Percentiles rank a stretch among this genome's conserved stretches.
These are phyloP conservation scores for Ophiocordyceps sinensis DNA, from an alignment of 2,329 filamentous ascomycete species.

Conservation along the genomic window DNA sequence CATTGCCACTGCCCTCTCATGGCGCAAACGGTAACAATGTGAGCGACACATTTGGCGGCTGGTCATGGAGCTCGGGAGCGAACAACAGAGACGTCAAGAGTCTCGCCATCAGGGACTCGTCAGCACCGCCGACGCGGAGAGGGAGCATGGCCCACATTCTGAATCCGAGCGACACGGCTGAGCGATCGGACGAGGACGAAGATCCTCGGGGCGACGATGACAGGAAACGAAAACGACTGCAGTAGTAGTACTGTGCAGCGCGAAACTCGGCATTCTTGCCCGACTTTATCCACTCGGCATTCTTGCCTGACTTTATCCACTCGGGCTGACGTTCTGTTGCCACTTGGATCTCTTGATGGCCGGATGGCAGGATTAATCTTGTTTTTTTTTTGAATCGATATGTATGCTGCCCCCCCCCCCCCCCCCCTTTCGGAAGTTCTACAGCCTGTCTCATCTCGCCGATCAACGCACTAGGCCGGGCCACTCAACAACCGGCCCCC, in stretches of 20 bases:
- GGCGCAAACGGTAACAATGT: conserved; percentile 27
- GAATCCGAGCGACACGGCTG: conserved; percentile 43
- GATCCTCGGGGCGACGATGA: conserved; percentile 41
- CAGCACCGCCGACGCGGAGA: conserved; percentile 39
- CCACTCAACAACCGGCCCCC: no score
- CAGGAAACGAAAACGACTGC: conserved; percentile 46
- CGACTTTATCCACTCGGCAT: no score
- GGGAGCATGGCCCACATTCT: conserved; percentile 50
- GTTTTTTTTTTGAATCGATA: no score
- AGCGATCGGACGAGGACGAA: conserved; percentile 41
- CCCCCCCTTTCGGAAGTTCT: no score
- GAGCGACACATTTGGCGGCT: conserved; percentile 34
- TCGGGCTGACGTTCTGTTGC: no score
- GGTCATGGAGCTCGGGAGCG: conserved; percentile 38
- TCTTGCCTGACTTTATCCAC: no score
- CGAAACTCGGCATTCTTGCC: no score
- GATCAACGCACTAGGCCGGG: no score
- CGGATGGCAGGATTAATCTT: no score
- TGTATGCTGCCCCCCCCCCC: no score
- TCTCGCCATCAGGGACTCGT: conserved; percentile 37
- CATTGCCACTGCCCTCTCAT: conserved; percentile 27
- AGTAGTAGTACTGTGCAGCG: conserved; percentile 15
- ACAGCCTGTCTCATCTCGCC: no score
- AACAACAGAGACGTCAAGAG: conserved; percentile 36
- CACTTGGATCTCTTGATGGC: no score